Conservation (phyloP, 1,284 basidiomycete species). For the Puccinia coronata region DNA sequence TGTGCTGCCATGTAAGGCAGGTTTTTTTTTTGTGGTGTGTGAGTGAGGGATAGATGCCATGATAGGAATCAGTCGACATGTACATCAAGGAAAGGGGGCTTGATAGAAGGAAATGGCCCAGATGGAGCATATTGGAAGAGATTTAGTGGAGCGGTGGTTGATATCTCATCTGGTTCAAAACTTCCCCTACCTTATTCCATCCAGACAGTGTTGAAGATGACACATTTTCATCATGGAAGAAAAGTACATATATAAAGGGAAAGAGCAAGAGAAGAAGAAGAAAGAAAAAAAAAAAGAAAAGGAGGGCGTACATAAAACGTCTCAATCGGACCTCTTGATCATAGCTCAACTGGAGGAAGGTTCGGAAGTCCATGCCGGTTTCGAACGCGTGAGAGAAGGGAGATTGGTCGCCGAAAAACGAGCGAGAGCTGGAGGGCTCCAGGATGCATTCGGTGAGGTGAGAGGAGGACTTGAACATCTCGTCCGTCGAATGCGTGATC, state of each 20-base stretch:
- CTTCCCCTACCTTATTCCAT: slow-evolving; percentile 2
- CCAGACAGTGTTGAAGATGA: not conserved
- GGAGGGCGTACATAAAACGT: slow-evolving; percentile 39
- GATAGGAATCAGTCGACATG: not conserved
- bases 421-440: slow-evolving; percentile 42
- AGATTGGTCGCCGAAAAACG: slow-evolving; percentile 49
- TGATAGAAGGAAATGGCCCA: not conserved
- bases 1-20: slow-evolving; percentile 20
- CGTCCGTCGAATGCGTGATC: slow-evolving; percentile 47
- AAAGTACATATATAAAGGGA: not conserved
- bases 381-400: slow-evolving; percentile 49
- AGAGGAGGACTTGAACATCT: slow-evolving; percentile 49
- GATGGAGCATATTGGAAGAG: not conserved
- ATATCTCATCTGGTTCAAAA: not conserved
- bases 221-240: not conserved
- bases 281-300: too few species aligned
- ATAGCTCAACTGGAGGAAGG: slow-evolving; percentile 47
- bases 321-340: slow-evolving; percentile 49
- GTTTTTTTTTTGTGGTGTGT: not conserved
- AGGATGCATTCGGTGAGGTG: slow-evolving; percentile 48
- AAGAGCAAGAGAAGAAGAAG: slow-evolving; percentile 13
- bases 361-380: slow-evolving; percentile 49
- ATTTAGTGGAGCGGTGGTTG: not conserved
- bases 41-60: slow-evolving; percentile 11
- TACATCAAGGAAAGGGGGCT: not conserved